Conservation (phyloP, 257 asterid species). For the Solanum etuberosum region DNA sequence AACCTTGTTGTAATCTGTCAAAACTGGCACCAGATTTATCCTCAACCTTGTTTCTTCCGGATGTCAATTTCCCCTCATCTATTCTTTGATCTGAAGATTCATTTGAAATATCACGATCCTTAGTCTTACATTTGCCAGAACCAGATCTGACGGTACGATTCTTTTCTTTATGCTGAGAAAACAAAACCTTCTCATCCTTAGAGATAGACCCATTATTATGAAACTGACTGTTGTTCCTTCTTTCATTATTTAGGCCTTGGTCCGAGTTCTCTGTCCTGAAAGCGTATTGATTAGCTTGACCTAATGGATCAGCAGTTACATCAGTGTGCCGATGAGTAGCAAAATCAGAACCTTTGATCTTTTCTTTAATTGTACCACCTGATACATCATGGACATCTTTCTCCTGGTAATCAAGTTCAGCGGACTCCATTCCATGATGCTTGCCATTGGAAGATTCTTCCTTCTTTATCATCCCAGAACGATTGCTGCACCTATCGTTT, state of each 20-base stretch:
- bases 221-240: constrained; percentile 22
- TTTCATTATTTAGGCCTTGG: constrained; percentile 31
- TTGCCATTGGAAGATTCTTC: constrained; percentile 23
- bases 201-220: constrained; percentile 28
- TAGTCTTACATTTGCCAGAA: constrained; percentile 29
- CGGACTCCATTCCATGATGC: constrained; percentile 19
- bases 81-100: constrained; percentile 27
- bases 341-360: constrained; percentile 7
- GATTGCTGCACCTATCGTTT: constrained; percentile 22
- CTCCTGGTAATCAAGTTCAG: constrained; percentile 14
- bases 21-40: constrained; percentile 38
- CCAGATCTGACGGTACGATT: constrained; percentile 37
- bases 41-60: constrained; percentile 43
- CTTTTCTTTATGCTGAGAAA: constrained; percentile 58
- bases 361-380: constrained; percentile 10
- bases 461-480: constrained; percentile 22
- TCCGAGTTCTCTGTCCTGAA: constrained; percentile 25
- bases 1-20: constrained; percentile 33
- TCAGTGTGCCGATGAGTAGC: constrained; percentile 15
- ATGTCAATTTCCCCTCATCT: constrained; percentile 47
- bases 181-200: constrained; percentile 50
- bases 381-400: constrained; percentile 11
- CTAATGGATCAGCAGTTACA: constrained; percentile 8
- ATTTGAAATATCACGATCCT: constrained; percentile 29
- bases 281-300: constrained; percentile 29